Base-by-base conservation (phyloP, 345 rosid species). In the Turritis glabra region DNA sequence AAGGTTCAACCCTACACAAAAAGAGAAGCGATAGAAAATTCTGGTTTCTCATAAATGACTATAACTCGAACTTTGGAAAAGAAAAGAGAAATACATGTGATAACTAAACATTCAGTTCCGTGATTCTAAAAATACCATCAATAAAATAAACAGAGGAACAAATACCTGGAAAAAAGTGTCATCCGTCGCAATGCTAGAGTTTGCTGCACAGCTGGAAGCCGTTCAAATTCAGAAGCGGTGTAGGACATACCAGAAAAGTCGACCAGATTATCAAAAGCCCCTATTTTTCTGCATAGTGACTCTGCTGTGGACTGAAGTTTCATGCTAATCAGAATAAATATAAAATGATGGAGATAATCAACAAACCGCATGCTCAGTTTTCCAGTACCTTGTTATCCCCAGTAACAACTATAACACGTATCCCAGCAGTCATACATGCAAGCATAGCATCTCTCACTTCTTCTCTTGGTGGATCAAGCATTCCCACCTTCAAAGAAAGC, bases 401-500 rank as follows among this genome's bases (percentile, higher is more conserved):
- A 23, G 99, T 95, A 27, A 95, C 98, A 72, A 95, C 99, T 79
- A 92, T 95, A 78, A 95, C 99, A 76, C 99, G 99, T 70, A 95
- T 92, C 27, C 99, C 99, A 81, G 99, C 99, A 79, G 96, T 87
- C 97, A 88, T 85, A 87, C 99, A 95, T 35, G 97, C 83, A 73
- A 90, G 84, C 91, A 95, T 95, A 70, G 99, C 98, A 83, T 82
- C 89, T 82, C 84, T 88, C 64, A 95, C 99, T 90, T 92, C 99
- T 78, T 90, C 87, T 80, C 99, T 88, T 51, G 98, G 98, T 67
- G 99, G 99, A 85, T 95, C 99, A 86, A 87, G 91, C 92, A 95
- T 92, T 81, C 99, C 99, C 79, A 95, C 96, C 98, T 95, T 83
- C 69, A 73, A 64, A 77, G 37, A 27, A 61, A 67, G 14, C 21